These are phyloP conservation scores for Begonia loranthoides DNA, from an alignment of 306 rosid genomes.

Conservation along the genomic window DNA sequence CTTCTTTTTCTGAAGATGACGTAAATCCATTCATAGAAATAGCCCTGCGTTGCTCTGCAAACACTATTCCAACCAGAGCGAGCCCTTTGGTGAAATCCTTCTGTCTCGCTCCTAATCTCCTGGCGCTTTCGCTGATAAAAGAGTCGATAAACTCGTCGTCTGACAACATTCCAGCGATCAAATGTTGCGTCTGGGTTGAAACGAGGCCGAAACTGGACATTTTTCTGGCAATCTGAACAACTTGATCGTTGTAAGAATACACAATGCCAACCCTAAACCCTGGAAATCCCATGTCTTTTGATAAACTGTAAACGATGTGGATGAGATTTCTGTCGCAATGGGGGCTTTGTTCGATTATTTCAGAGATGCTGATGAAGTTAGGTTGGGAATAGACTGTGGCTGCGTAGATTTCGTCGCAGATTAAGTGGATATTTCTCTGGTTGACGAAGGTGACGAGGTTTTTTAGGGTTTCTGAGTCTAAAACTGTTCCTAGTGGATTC, in stretches of 20 bases:
- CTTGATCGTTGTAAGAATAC: slow-evolving; percentile 63
- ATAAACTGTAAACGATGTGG: slow-evolving; percentile 77
- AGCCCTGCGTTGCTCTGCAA: slow-evolving; percentile 54
- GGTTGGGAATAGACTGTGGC: slow-evolving; percentile 60
- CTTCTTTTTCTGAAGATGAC: slow-evolving; percentile 30
- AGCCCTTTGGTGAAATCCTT: slow-evolving; percentile 30
- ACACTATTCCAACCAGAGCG: slow-evolving; percentile 31
- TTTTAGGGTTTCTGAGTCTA: slow-evolving; percentile 41
- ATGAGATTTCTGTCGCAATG: slow-evolving; percentile 42
- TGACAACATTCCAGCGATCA: slow-evolving; percentile 48
- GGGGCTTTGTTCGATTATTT: slow-evolving; percentile 38
- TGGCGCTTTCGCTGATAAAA: slow-evolving; percentile 31
- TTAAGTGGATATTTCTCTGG: slow-evolving; percentile 43
- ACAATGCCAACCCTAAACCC: slow-evolving; percentile 70
- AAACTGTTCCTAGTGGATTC: slow-evolving; percentile 55
- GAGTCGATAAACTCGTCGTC: slow-evolving; percentile 43
- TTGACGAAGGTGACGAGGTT: slow-evolving; percentile 34
- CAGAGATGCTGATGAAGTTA: slow-evolving; percentile 58
- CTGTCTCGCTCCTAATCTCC: slow-evolving; percentile 28
- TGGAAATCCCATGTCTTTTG: slow-evolving; percentile 77
- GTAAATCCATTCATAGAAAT: slow-evolving; percentile 74
- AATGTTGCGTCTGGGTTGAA: slow-evolving; percentile 58
- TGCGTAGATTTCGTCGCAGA: slow-evolving; percentile 60
- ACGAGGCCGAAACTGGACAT: slow-evolving; percentile 86
- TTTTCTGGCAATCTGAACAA: slow-evolving; percentile 37